Conservation (phyloP, 2,329 filamentous ascomycete species). For the Fusarium decemcellulare region DNA sequence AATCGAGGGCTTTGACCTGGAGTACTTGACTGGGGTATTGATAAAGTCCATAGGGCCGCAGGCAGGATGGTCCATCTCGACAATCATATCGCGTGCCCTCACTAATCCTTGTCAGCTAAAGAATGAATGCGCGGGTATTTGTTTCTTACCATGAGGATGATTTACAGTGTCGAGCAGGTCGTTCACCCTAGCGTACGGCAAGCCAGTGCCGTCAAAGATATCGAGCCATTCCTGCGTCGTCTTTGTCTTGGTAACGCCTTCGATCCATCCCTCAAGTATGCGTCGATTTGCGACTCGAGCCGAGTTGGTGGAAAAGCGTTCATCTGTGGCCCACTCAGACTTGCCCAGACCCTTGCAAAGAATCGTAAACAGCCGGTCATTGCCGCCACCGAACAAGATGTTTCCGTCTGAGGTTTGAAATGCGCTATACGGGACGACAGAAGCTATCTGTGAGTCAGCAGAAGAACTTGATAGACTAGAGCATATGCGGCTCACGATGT, state of each 20-base stretch:
- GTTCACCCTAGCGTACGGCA: conserved; percentile 94
- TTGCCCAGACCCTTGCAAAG: conserved; percentile 71
- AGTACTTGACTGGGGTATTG: conserved; percentile 95
- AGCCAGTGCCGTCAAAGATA: conserved; percentile 85
- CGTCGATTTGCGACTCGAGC: conserved; percentile 76
- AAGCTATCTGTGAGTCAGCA: conserved; percentile 66
- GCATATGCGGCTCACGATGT: conserved; percentile 73
- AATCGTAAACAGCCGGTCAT: conserved; percentile 76
- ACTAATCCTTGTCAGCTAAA: background rate
- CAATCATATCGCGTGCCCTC: conserved; percentile 84
- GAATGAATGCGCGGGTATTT: background rate
- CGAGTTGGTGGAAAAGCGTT: conserved; percentile 72
- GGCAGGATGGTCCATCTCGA: conserved; percentile 82
- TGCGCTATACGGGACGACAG: conserved; percentile 93
- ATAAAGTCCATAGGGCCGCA: conserved; percentile 91
- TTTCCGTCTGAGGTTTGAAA: conserved; percentile 80
- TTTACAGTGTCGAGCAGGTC: conserved; percentile 87
- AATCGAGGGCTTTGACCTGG: conserved; percentile 81
- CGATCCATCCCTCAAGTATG: conserved; percentile 84
- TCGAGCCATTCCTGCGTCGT: conserved; percentile 90
- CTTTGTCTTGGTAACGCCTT: conserved; percentile 78
- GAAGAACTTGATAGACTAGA: background rate
- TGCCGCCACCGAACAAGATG: conserved; percentile 77
- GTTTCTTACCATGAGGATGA: conserved; percentile 80
- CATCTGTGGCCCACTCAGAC: conserved; percentile 70